These are phyloP conservation scores for Pichia sp. DNA, from an alignment of 1,139 yeast species.

Conservation along the genomic window DNA sequence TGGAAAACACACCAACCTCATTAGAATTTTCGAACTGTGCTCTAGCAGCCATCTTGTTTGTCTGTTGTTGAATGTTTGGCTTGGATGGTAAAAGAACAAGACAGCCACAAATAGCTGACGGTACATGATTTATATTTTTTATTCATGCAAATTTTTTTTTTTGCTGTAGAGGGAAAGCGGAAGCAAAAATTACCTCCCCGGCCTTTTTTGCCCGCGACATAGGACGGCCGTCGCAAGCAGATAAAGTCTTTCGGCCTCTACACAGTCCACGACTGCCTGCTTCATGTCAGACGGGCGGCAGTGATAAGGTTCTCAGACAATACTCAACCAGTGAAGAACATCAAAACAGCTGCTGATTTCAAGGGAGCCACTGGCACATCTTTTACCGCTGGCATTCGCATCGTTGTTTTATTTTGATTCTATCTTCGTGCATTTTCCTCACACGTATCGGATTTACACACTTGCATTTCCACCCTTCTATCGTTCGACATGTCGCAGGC, in stretches of 20 bases:
- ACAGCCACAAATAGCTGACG: no score
- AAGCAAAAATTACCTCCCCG: not conserved
- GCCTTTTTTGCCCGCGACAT: not conserved
- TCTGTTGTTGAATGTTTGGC: not conserved
- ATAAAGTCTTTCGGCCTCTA: not conserved
- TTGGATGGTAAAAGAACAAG: no score
- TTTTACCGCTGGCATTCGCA: not conserved
- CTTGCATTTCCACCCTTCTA: not conserved
- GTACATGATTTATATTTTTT: not conserved
- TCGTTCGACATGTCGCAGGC: not conserved
- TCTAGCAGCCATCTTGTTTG: slow-evolving; percentile 21
- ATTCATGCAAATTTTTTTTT: not conserved
- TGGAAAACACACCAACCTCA: slow-evolving; percentile 97
- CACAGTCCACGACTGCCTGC: not conserved
- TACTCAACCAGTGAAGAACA: not conserved
- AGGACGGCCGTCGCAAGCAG: not conserved
- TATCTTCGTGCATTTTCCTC: not conserved
- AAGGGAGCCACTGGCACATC: not conserved
- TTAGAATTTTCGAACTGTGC: slow-evolving; percentile 87
- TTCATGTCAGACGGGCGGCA: not conserved
- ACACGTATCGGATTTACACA: not conserved
- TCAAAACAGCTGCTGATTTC: not conserved
- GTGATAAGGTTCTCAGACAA: not conserved
- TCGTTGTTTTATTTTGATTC: not conserved
- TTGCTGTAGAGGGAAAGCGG: not conserved